Conservation (phyloP, 139 green algal species). For the Coelastrella sp. region DNA sequence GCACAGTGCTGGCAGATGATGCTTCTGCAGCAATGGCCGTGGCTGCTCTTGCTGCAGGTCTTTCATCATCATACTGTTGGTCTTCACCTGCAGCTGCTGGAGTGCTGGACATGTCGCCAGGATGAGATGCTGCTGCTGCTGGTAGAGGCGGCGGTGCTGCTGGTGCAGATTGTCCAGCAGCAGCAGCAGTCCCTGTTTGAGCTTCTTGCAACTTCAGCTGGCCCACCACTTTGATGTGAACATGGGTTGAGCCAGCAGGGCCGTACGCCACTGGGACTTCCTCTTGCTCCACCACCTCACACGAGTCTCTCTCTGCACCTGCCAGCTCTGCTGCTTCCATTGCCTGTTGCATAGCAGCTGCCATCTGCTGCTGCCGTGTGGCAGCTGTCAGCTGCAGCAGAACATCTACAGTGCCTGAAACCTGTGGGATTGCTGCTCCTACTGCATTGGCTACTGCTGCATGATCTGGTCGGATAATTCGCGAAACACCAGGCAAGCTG, state of each 20-base stretch:
- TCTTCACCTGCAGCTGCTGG: conserved; percentile 1
- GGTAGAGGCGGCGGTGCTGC: not conserved
- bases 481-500: conserved; percentile 31
- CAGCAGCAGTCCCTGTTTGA: not conserved
- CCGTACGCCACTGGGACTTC: conserved; percentile 60
- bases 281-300: conserved; percentile 42
- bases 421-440: conserved; percentile 58
- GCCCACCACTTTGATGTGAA: conserved; percentile 53
- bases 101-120: not conserved
- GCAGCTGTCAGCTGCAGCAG: not conserved
- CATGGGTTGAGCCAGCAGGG: conserved; percentile 35
- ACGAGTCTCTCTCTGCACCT: not conserved
- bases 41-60: not conserved
- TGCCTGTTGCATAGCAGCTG: not conserved
- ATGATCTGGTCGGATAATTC: conserved; percentile 45
- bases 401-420: not conserved
- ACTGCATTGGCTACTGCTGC: conserved; percentile 63
- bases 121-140: not conserved
- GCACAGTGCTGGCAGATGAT: not conserved
- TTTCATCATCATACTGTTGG: not conserved
- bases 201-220: conserved; percentile 34
- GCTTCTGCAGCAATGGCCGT: not conserved
- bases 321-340: conserved; percentile 19
- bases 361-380: not conserved
- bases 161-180: not conserved